Evolutionary conservation across 192 early-diverging fungal genomes (phyloP).

Genomic region (Tieghemiomyces parasiticus): DNA sequence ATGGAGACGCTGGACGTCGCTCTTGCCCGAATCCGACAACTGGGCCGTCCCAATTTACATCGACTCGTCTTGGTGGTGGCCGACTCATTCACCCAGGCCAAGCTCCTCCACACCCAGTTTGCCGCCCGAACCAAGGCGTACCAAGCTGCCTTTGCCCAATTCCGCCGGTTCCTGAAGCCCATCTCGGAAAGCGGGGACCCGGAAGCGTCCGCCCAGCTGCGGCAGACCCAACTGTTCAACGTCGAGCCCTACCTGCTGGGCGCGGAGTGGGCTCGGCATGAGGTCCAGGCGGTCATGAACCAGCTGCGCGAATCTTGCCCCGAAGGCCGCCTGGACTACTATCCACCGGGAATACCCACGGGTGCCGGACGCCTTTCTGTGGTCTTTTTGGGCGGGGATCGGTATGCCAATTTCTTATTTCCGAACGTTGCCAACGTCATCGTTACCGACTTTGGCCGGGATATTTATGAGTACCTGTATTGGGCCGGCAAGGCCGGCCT

Average conservation of each 20-base stretch:
- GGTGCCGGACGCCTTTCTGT: background rate
- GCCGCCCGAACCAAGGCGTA: background rate
- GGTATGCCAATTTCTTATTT: background rate
- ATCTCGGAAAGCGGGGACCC: background rate
- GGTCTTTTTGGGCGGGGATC: background rate
- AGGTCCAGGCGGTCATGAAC: background rate
- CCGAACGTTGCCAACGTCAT: conserved; percentile 1
- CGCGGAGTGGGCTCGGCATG: too few species aligned
- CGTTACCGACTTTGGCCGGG: background rate
- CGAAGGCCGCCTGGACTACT: background rate
- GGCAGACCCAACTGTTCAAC: background rate
- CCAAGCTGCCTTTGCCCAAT: background rate
- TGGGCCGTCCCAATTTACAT: background rate
- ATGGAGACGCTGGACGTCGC: background rate
- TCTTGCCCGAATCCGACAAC: background rate
- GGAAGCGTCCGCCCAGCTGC: background rate
- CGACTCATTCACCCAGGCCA: background rate
- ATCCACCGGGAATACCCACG: background rate
- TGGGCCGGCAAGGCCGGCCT: background rate
- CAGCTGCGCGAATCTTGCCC: background rate
- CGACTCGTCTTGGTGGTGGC: background rate
- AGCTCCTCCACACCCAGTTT: background rate
- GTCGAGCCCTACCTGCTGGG: background rate
- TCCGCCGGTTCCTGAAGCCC: background rate
- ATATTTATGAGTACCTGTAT: background rate